Evolutionary conservation across 148 eudicot species (phyloP), one percentile per base, ranked within the genome.

Genomic region (Heliamphora exappendiculata): DNA sequence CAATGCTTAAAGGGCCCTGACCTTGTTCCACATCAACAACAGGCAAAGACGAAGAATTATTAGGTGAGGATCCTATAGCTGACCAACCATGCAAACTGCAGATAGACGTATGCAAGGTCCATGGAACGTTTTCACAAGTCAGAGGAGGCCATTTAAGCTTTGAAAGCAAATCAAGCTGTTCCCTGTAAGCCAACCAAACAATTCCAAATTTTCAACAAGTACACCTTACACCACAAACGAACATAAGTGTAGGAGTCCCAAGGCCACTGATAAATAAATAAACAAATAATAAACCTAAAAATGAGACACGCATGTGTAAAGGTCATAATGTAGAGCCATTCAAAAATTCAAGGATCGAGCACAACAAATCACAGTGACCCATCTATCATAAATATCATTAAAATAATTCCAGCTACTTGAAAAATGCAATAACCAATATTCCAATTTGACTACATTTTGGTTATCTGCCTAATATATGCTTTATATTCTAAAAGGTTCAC

Each of bases 141-240:
- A 92, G 72, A 73, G 78, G 58, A 79, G 97, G 98, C 98, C 96
- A 95, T 77, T 85, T 86, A 83, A 85, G 91, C 80, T 87, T 85
- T 77, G 76, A 78, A 65, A 95, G 88, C 34, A 82, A 81, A 78
- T 86, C 89, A 82, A 92, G 91, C 84, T 92, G 97, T 47, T 89
- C 90, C 97, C 98, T 95, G 94, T 81, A 87, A 86, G 81, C 70
- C 87, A 89, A 82, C 77, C 81, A 89, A 83, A 82, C 79, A 80
- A 36, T 79, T 54, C 76, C 78, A 83, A 74, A 58, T 80, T 74
- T 67, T 78, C 81, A 71, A 65, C 74, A 67, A 55, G 65, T 50
- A 29, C 63, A 63, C 58, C 70, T 19, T 62, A 63, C 41, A n/a
- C 51, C 76, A 57, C 16, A 58, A 16, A 57, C 8, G 36, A 58